phyloP scores from a whole-genome alignment of 805 yeast genomes.

The Kluyveromyces starmeri region DNA sequence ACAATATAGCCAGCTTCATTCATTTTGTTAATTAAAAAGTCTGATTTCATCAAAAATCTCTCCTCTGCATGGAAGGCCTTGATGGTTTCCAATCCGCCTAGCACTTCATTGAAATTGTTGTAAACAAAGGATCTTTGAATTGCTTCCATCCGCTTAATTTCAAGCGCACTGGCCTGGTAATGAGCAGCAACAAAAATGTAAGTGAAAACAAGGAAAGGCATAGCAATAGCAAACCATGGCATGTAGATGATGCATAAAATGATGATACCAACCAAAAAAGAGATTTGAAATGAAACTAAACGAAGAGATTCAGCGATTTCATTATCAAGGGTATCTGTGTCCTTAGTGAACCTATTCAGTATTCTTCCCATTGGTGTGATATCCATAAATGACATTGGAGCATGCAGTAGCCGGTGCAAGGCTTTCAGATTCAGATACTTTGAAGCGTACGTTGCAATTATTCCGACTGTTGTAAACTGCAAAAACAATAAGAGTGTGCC shows the following conservation, averaged over 20 bases:
- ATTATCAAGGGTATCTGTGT: slow-evolving; percentile 77
- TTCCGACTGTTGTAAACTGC: slow-evolving; percentile 25
- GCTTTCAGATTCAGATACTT: slow-evolving; percentile 53
- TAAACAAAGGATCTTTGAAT: slow-evolving; percentile 42
- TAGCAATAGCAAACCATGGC: slow-evolving; percentile 70
- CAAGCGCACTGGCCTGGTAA: slow-evolving; percentile 44
- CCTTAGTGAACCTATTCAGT: slow-evolving; percentile 79
- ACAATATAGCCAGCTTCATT: slow-evolving; percentile 44
- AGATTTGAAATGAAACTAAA: slow-evolving; percentile 42
- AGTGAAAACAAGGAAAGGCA: slow-evolving; percentile 44
- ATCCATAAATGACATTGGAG: slow-evolving; percentile 80
- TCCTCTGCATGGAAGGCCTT: slow-evolving; percentile 33
- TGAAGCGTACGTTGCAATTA: slow-evolving; percentile 46
- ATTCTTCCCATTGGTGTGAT: slow-evolving; percentile 84
- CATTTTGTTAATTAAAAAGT: slow-evolving; percentile 42
- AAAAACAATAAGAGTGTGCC: slow-evolving; percentile 35
- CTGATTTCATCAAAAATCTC: slow-evolving; percentile 37
- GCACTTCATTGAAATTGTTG: slow-evolving; percentile 42
- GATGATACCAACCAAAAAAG: slow-evolving; percentile 54
- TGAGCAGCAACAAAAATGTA: slow-evolving; percentile 36
- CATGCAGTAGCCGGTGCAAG: slow-evolving; percentile 50
- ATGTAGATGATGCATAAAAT: slow-evolving; percentile 62
- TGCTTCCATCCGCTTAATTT: slow-evolving; percentile 44
- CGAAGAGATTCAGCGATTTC: slow-evolving; percentile 66
- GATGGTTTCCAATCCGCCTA: slow-evolving; percentile 42